Percentiles rank a stretch among this genome's conserved stretches.
These are phyloP conservation scores for Xylariaceae sp. DNA, from an alignment of 2,329 filamentous ascomycete species.

Conservation along the genomic window DNA sequence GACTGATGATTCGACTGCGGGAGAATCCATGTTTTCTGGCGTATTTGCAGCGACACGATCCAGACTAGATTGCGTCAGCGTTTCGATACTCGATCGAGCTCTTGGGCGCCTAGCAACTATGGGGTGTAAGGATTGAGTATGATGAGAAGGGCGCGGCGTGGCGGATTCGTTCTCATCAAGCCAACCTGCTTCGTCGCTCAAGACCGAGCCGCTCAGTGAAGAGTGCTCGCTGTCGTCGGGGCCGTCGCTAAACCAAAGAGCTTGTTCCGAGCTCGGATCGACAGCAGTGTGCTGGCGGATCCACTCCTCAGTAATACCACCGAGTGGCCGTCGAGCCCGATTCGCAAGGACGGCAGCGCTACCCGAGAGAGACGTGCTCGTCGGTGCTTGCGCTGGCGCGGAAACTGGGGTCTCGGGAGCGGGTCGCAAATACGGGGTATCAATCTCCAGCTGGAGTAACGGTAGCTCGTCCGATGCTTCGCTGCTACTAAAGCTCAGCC, in stretches of 20 bases:
- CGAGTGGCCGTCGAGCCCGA: conserved; percentile 52
- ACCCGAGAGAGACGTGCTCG: conserved; percentile 33
- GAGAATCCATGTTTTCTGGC: conserved; percentile 24
- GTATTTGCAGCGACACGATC: conserved; percentile 20
- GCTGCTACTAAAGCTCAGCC: conserved; percentile 53
- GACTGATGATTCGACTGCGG: conserved; percentile 17
- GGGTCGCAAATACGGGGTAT: conserved; percentile 57
- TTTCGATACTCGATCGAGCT: conserved; percentile 51
- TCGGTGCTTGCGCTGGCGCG: conserved; percentile 29
- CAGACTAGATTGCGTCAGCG: conserved; percentile 39
- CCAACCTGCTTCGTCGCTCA: conserved; percentile 43
- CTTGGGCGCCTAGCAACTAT: conserved; percentile 36
- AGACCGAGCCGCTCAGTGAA: conserved; percentile 63
- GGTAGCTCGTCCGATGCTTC: conserved; percentile 55
- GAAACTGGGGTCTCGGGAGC: conserved; percentile 40
- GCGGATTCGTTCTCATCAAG: conserved; percentile 43
- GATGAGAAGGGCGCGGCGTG: conserved; percentile 41
- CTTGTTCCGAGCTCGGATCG: conserved; percentile 62
- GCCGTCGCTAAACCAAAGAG: conserved; percentile 80
- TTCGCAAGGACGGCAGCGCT: conserved; percentile 59
- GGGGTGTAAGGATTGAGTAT: conserved; percentile 28
- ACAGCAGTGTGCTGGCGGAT: conserved; percentile 77
- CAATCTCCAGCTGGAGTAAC: conserved; percentile 56
- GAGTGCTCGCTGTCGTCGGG: conserved; percentile 67
- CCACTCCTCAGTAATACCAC: conserved; percentile 75